phyloP scores from a whole-genome alignment of 495 filamentous ascomycete species.

The Symbiotaphrina buchneri region DNA sequence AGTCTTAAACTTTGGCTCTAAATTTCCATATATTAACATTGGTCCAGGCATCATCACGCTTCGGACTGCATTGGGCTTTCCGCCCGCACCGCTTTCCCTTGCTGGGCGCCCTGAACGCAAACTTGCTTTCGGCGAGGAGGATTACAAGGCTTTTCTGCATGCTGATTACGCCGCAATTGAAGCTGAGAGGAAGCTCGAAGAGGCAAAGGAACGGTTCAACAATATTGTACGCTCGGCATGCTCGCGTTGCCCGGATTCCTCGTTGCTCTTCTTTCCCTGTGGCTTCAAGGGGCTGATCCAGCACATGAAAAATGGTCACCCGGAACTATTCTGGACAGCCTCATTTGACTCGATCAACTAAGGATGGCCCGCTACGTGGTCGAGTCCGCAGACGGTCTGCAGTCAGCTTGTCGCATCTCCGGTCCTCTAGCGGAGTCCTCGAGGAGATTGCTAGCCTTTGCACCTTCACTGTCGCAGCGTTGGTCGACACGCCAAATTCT shows the following conservation, averaged over 20 bases:
- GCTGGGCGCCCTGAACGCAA: neutral
- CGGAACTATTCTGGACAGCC: conserved; percentile 2
- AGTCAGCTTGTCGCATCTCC: too few species aligned
- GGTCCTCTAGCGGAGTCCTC: too few species aligned
- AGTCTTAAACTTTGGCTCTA: too few species aligned
- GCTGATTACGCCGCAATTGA: neutral
- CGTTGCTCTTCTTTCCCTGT: neutral
- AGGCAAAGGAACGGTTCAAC: neutral
- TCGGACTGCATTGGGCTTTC: neutral
- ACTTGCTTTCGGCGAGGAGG: neutral
- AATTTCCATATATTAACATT: too few species aligned
- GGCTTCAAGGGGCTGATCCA: conserved; percentile 1
- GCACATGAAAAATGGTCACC: neutral
- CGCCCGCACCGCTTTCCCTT: neutral
- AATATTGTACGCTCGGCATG: conserved; percentile 1
- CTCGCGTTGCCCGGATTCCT: neutral
- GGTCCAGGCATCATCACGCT: neutral
- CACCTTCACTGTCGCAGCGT: too few species aligned
- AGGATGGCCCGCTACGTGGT: too few species aligned
- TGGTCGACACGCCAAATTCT: too few species aligned
- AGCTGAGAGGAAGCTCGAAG: neutral
- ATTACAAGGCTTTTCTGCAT: neutral
- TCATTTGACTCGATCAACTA: too few species aligned
- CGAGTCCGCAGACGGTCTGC: too few species aligned
- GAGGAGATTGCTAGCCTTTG: too few species aligned